These are phyloP conservation scores for Salix caprea DNA, from an alignment of 345 rosid genomes.

Conservation along the genomic window DNA sequence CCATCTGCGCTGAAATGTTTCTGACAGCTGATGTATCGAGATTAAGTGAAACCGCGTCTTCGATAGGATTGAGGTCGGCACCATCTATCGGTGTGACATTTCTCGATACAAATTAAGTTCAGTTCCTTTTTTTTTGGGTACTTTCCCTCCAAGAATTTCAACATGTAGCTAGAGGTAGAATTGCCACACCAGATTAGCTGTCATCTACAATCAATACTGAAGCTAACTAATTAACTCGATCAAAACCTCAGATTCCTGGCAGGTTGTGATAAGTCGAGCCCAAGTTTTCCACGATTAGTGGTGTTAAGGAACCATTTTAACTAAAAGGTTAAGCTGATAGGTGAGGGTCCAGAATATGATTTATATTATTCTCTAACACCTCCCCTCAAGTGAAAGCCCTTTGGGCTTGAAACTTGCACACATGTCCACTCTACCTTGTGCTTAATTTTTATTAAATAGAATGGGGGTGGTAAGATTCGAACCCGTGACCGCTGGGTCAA, in stretches of 20 bases:
- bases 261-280: not conserved
- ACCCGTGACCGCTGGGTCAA: no score
- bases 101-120: not conserved
- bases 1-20: not conserved
- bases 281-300: not conserved
- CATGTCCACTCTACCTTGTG: no score
- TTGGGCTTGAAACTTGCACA: no score
- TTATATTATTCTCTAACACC: no score
- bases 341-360: no score
- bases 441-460: no score
- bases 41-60: slow-evolving; percentile 2
- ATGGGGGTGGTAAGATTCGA: no score
- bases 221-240: not conserved
- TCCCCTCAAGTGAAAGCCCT: no score
- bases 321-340: no score
- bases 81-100: slow-evolving; percentile 11
- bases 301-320: no score
- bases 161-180: not conserved
- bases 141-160: not conserved
- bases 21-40: not conserved
- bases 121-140: not conserved
- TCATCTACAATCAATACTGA: not conserved
- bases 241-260: not conserved
- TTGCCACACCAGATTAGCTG: slow-evolving; percentile 2
- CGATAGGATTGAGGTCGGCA: slow-evolving; percentile 9